Conservation (phyloP, 345 rosid species). For the Linum lewisii region DNA sequence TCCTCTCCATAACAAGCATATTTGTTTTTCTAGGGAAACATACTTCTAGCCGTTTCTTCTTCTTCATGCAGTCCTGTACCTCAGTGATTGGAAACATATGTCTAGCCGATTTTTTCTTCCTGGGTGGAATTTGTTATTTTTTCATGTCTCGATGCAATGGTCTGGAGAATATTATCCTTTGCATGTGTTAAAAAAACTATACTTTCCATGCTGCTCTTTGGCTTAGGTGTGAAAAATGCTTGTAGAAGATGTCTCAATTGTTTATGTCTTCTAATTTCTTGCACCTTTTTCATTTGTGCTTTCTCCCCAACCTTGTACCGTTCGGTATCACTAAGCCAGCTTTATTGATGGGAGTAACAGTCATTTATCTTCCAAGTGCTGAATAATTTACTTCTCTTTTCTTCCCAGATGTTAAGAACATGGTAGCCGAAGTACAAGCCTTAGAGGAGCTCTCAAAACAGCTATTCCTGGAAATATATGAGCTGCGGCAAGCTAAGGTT, state of each 20-base stretch:
- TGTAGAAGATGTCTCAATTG: too few relatives aligned
- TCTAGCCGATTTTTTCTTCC: too few relatives aligned
- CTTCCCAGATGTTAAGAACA: constrained; percentile 55
- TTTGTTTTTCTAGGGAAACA: background rate
- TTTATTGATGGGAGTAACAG: background rate
- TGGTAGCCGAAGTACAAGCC: constrained; percentile 93
- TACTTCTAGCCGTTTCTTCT: background rate
- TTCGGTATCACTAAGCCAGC: background rate
- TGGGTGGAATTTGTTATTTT: too few relatives aligned
- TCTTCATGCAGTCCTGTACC: background rate
- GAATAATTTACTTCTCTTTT: constrained; percentile 5
- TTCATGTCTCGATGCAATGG: too few relatives aligned
- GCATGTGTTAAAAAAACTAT: too few relatives aligned
- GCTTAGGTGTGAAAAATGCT: too few relatives aligned
- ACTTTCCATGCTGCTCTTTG: too few relatives aligned
- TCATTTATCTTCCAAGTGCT: background rate
- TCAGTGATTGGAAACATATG: background rate
- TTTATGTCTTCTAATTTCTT: too few relatives aligned
- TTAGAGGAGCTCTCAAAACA: constrained; percentile 96
- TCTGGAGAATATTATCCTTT: too few relatives aligned
- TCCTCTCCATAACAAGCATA: background rate
- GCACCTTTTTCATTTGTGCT: too few relatives aligned
- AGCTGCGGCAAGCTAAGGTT: constrained; percentile 98
- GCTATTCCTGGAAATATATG: constrained; percentile 90
- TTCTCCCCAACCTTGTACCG: background rate